Base-by-base conservation (phyloP, 495 filamentous ascomycete genomes). In the Penicillium argentinense region DNA sequence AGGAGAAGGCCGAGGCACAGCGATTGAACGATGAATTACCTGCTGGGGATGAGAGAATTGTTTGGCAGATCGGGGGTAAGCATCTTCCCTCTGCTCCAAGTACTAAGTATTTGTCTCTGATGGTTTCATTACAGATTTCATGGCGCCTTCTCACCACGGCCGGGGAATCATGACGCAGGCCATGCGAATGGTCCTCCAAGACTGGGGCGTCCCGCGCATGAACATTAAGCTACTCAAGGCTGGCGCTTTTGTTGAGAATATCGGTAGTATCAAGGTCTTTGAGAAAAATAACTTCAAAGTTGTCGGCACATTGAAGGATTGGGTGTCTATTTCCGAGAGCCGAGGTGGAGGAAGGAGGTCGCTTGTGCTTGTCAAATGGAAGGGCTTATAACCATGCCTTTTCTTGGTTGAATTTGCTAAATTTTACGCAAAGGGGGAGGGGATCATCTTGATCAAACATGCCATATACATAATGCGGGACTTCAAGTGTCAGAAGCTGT, bases 171-270 rank as follows among this genome's bases (percentile, higher is more conserved):
- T 67, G 63, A 53, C 49, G 9, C 32, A 34, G 9, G 60, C 48
- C 2, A 23, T 58, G n/a, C 26, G 32, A 22, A 45, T 50, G 1
- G 1, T 64, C 4, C 51, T 67, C 9, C 28, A 39, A 11, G 56
- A 67, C 13, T 67, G 57, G 57, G 55, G 39, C 6, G 21, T 66
- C 12, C 60, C 60, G 5, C 40, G 42, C 11, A 64, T 67, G 63
- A 64, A 67, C n/a, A 32, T 48, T 11, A 45, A 30, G 4, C 19
- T 23, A 8, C 9, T 67, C 9, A 62, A 41, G 41, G 42, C 27
- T 12, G 47, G 39, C 17, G 48, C 42, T 13, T 57, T 54, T 45
- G 39, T 45, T 14, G 63, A 41, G 3, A 67, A 67, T 23, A 14
- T 32, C n/a, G 58, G 58, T 3, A 64, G 60, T 24, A 9, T 47